These are phyloP conservation scores for Prunus kanzakura DNA, from an alignment of 306 rosid genomes.

Conservation along the genomic window DNA sequence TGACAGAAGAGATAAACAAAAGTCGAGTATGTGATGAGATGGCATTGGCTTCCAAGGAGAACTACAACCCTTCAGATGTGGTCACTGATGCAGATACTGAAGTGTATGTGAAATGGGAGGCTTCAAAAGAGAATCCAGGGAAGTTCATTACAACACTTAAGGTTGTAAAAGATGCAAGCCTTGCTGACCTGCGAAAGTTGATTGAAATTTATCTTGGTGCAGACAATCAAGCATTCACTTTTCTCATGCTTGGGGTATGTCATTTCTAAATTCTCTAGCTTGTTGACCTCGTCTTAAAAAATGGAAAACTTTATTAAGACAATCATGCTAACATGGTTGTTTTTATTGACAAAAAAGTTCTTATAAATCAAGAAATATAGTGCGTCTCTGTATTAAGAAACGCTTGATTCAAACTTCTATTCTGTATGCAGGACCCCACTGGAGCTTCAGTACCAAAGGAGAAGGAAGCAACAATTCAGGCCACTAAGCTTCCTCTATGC, in stretches of 20 bases:
- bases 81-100: conserved; percentile 8
- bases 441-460: conserved; percentile 11
- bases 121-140: conserved; percentile 26
- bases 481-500: conserved; percentile 11
- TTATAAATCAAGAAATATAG: no score
- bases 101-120: conserved; percentile 28
- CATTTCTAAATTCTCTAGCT: background rate
- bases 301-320: background rate
- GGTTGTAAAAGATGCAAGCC: conserved; percentile 16
- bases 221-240: conserved; percentile 23
- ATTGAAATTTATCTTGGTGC: conserved; percentile 17
- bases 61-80: conserved; percentile 16
- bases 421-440: conserved; percentile 12
- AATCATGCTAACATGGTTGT: background rate
- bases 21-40: background rate
- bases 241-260: conserved; percentile 17
- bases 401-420: background rate
- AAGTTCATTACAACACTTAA: conserved; percentile 14
- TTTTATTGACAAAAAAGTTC: background rate
- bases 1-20: background rate
- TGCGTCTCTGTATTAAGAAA: background rate
- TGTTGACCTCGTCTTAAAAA: background rate
- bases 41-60: conserved; percentile 23
- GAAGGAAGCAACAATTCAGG: conserved; percentile 15
- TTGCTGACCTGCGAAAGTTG: conserved; percentile 20